Evolutionary conservation across 805 yeast species (phyloP), one percentile per base, ranked within the genome.

Genomic region (Pichia insulana): DNA sequence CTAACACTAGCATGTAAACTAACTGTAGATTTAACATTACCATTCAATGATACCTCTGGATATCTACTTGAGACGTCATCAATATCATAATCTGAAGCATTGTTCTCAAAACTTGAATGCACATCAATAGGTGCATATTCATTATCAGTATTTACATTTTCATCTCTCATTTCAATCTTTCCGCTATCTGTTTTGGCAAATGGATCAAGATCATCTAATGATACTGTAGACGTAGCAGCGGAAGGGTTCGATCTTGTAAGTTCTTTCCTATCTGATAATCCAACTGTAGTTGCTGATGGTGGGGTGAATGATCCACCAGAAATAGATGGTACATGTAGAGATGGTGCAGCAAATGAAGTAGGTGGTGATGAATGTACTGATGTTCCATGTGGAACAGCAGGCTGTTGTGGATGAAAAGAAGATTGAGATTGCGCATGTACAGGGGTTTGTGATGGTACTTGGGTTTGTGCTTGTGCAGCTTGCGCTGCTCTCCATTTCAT

Each of bases 1-100:
- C n/a, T 35, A 4, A 18, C 17, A 17, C 37, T 15, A n/a, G 41
- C 11, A 33, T 19, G 25, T 22, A 22, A 22, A 22, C 25, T 22
- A 22, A 22, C 8, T 6, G 25, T 8, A 22, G 25, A 22, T 6
- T 8, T 22, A 6, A 8, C 8, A 22, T 22, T 22, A 22, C 25
- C 25, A 22, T 22, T 22, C 25, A 22, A 22, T 11, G 22, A 11
- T 15, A 42, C 36, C 16, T 38, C 55, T 5, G 61, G 82, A 49
- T 67, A 76, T 38, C 80, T 58, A 43, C 70, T 70, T 50, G 73
- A 80, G 2, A 69, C 73, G 28, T 70, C 58, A 6, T 63, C 40
- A 26, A 20, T 20, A 4, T 28, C 42, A 19, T 27, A 9, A 18
- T 33, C 18, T 27, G 12, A 11, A 15, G 28, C 27, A 13, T 26